Percentiles rank a stretch among this genome's conserved stretches.
Conservation (phyloP, 257 asterid species). For the Lithospermum erythrorhizon region DNA sequence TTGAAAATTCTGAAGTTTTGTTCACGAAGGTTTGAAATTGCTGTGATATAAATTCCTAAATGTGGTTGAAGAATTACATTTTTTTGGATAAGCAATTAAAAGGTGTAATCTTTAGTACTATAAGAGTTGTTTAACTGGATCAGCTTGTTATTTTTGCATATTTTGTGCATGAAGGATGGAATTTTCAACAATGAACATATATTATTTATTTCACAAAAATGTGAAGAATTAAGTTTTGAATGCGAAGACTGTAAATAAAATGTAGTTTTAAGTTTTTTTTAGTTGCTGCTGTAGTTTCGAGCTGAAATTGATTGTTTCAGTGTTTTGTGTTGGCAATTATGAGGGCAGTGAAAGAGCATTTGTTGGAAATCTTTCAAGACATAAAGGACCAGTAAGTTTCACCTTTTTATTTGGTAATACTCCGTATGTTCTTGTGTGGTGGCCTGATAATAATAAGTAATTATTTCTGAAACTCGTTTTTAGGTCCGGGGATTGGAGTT, state of each 20-base stretch:
- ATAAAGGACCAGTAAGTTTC: conserved; percentile 81
- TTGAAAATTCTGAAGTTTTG: no score
- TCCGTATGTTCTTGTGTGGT: background rate
- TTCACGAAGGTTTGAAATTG: background rate
- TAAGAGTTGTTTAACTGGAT: conserved; percentile 7
- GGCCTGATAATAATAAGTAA: background rate
- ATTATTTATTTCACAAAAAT: no score
- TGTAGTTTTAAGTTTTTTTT: no score
- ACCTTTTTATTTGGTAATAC: conserved; percentile 7
- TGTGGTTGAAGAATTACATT: conserved; percentile 7
- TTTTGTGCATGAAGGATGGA: conserved; percentile 38
- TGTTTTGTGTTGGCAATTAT: conserved; percentile 26
- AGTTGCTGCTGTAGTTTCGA: background rate
- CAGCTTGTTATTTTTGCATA: conserved; percentile 16
- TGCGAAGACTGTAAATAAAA: no score
- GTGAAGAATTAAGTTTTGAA: no score
- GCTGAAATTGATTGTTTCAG: background rate
- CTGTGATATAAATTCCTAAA: conserved; percentile 40
- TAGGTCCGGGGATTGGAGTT: conserved; percentile 96
- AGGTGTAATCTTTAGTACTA: conserved; percentile 9
- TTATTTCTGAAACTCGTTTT: background rate
- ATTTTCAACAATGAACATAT: background rate
- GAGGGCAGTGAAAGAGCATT: conserved; percentile 56
- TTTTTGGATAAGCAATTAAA: background rate
- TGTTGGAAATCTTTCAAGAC: conserved; percentile 59